Evolutionary conservation across 306 rosid species (phyloP).

Genomic region (Castanea sativa): DNA sequence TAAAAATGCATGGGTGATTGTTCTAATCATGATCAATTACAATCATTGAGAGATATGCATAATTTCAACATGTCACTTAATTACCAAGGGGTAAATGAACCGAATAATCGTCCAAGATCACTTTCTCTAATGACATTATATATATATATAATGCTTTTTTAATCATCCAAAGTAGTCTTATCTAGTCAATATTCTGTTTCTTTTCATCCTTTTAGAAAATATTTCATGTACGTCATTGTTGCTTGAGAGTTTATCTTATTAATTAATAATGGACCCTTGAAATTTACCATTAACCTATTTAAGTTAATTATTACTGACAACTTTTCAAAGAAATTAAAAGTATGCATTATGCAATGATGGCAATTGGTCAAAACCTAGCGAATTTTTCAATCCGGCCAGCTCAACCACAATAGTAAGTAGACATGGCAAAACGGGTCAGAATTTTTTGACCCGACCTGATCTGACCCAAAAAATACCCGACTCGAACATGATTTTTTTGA

Average conservation of each 20-base stretch:
- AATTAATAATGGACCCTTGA: background rate
- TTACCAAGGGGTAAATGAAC: background rate
- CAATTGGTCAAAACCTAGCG: no score
- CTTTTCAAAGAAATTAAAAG: background rate
- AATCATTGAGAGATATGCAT: background rate
- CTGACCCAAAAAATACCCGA: no score
- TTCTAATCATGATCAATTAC: background rate
- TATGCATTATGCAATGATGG: background rate
- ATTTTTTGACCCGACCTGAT: no score
- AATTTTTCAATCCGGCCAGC: no score
- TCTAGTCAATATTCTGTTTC: background rate
- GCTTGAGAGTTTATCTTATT: background rate
- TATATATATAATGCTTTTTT: background rate
- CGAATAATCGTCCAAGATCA: background rate
- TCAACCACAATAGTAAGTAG: no score
- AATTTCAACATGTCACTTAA: background rate
- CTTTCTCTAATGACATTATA: background rate
- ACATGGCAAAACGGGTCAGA: no score
- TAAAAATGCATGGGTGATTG: background rate
- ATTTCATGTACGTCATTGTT: background rate
- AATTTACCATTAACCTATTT: background rate
- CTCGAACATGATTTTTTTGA: no score
- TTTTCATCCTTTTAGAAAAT: background rate
- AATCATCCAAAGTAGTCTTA: background rate
- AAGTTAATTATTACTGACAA: no score